phyloP scores from a whole-genome alignment of 306 rosid species.

The Alnus glutinosa region DNA sequence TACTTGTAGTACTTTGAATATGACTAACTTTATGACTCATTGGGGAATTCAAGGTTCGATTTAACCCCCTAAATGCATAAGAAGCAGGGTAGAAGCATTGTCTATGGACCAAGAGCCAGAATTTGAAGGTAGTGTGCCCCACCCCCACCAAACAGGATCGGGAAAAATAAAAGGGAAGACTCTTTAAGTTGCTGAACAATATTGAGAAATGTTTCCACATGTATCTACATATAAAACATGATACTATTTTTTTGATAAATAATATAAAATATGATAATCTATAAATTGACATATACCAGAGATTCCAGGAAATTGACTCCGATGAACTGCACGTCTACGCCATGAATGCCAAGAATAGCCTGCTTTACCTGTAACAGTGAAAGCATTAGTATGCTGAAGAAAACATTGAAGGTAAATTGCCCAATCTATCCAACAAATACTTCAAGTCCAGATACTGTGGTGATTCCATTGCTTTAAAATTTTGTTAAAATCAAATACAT shows the following conservation, averaged over 20 bases:
- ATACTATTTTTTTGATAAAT: background rate
- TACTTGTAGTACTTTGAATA: too few species aligned
- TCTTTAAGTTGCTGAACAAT: too few species aligned
- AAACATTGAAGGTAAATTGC: background rate
- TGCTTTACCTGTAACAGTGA: slow-evolving; percentile 73
- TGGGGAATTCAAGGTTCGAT: too few species aligned
- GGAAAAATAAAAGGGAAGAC: too few species aligned
- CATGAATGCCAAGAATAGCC: slow-evolving; percentile 73
- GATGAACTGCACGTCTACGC: slow-evolving; percentile 74
- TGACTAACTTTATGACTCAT: too few species aligned
- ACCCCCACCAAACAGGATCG: too few species aligned
- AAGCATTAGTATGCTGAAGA: slow-evolving; percentile 27
- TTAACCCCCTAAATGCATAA: too few species aligned
- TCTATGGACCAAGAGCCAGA: too few species aligned
- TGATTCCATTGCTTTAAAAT: background rate
- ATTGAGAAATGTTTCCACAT: too few species aligned
- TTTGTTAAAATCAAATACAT: background rate
- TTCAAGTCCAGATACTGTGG: background rate
- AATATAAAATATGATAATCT: slow-evolving; percentile 2
- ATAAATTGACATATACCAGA: slow-evolving; percentile 53
- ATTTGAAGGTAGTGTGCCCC: too few species aligned
- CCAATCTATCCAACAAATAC: slow-evolving; percentile 1
- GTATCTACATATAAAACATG: background rate
- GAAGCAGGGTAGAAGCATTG: too few species aligned
- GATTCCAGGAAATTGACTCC: slow-evolving; percentile 88